A percentile compares a stretch with the other conserved stretches of the same genome.
Conservation (phyloP, 2,329 filamentous ascomycete species). For the Davidsoniella eucalypti region DNA sequence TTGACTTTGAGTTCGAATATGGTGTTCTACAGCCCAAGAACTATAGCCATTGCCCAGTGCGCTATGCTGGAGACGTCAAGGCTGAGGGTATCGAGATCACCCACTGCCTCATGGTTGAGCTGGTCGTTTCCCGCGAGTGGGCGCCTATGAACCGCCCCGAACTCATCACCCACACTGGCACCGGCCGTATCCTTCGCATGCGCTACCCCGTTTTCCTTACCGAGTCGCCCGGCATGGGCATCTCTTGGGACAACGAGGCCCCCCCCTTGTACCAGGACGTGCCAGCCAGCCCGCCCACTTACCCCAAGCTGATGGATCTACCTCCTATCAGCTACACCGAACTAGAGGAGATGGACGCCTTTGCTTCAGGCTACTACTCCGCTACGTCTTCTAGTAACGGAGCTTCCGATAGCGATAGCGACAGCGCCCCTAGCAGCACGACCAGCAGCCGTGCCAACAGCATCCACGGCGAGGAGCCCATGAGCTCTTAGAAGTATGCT, state of each 20-base stretch:
- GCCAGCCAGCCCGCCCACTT: constrained; percentile 65
- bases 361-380: background rate
- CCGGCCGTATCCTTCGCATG: constrained; percentile 80
- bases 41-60: constrained; percentile 17
- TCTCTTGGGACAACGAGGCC: constrained; percentile 93
- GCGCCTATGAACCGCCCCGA: constrained; percentile 49
- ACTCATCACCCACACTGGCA: constrained; percentile 69
- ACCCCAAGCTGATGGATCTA: constrained; percentile 22
- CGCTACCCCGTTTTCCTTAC: constrained; percentile 75
- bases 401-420: background rate
- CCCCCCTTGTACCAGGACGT: constrained; percentile 91
- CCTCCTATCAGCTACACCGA: constrained; percentile 10
- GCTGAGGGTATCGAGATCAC: constrained; percentile 60
- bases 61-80: constrained; percentile 64
- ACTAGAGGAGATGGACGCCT: constrained; percentile 7
- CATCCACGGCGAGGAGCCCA: constrained; percentile 6
- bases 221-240: constrained; percentile 69
- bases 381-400: background rate
- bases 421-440: background rate
- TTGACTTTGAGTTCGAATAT: constrained; percentile 53
- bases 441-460: constrained; percentile 8
- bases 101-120: constrained; percentile 77
- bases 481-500: background rate
- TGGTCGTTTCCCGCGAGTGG: constrained; percentile 89
- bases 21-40: constrained; percentile 32